These are phyloP conservation scores for Apostasia ramifera DNA, from an alignment of 106 monocot species.

Conservation along the genomic window DNA sequence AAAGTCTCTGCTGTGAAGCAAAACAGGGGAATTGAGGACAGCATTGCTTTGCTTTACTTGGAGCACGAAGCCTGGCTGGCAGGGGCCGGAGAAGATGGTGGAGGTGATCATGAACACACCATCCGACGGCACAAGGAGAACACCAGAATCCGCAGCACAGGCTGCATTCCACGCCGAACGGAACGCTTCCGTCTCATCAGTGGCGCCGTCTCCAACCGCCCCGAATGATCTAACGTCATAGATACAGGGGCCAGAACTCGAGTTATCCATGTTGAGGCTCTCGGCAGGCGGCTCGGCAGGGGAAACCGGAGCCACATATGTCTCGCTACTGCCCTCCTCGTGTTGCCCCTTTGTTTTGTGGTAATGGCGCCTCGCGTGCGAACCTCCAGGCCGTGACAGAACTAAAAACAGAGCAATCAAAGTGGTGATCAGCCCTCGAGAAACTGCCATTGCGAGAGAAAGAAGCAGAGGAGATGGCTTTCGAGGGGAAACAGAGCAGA, in stretches of 20 bases:
- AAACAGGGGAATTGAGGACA: not conserved
- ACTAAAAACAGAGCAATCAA: not conserved
- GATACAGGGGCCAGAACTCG: slow-evolving; percentile 28
- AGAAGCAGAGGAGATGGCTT: too few species aligned
- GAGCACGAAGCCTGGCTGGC: slow-evolving; percentile 58
- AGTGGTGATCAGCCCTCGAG: not conserved
- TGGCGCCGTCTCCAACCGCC: slow-evolving; percentile 64
- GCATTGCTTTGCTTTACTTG: slow-evolving; percentile 37
- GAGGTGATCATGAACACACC: slow-evolving; percentile 68
- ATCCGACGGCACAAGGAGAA: slow-evolving; percentile 70
- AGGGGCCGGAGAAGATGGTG: slow-evolving; percentile 87
- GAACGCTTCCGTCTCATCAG: slow-evolving; percentile 82
- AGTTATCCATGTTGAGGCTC: slow-evolving; percentile 11
- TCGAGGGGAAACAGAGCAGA: not conserved
- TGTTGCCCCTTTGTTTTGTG: slow-evolving; percentile 1
- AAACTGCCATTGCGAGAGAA: not conserved
- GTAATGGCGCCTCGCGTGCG: not conserved
- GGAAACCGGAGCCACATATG: not conserved
- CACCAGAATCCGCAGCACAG: slow-evolving; percentile 38
- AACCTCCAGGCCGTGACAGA: not conserved
- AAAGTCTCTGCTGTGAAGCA: not conserved
- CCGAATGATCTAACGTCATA: slow-evolving; percentile 72
- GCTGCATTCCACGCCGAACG: slow-evolving; percentile 71
- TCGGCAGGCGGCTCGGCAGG: not conserved
- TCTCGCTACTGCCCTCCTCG: not conserved